Evolutionary conservation across 345 rosid species (phyloP).

Genomic region (Aegle marmelos): DNA sequence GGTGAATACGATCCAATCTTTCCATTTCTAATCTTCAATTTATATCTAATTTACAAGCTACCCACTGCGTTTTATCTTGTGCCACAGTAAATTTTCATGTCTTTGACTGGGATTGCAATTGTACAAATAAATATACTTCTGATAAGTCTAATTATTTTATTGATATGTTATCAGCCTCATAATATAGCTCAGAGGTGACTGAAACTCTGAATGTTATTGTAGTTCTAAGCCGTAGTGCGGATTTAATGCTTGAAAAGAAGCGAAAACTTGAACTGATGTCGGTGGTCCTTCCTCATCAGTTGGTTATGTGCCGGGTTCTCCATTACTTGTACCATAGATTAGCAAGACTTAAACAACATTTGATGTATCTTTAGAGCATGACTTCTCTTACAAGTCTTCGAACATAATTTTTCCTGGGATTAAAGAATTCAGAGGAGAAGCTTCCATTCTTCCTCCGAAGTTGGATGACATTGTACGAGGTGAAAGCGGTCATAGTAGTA

Average conservation of each 20-base stretch:
- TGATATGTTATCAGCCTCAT: neutral
- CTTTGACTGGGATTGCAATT: neutral
- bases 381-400: neutral
- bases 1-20: constrained; percentile 32
- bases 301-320: constrained; percentile 12
- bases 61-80: constrained; percentile 5
- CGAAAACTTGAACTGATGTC: constrained; percentile 15
- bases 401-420: neutral
- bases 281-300: constrained; percentile 25
- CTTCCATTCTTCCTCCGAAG: constrained; percentile 60
- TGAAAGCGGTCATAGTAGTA: constrained; percentile 50
- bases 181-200: neutral
- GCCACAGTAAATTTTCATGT: neutral
- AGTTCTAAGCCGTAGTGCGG: neutral
- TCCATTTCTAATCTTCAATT: constrained; percentile 7
- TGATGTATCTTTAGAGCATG: no score
- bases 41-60: neutral
- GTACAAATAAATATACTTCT: neutral
- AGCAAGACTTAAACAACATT: constrained; percentile 2
- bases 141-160: neutral
- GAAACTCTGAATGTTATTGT: neutral
- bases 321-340: neutral
- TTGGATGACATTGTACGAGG: constrained; percentile 67
- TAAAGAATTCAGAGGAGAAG: constrained; percentile 71
- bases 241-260: constrained; percentile 2